Evolutionary conservation across 1,139 yeast genomes (phyloP).

Genomic region (Blastobotrys arbuscula): DNA sequence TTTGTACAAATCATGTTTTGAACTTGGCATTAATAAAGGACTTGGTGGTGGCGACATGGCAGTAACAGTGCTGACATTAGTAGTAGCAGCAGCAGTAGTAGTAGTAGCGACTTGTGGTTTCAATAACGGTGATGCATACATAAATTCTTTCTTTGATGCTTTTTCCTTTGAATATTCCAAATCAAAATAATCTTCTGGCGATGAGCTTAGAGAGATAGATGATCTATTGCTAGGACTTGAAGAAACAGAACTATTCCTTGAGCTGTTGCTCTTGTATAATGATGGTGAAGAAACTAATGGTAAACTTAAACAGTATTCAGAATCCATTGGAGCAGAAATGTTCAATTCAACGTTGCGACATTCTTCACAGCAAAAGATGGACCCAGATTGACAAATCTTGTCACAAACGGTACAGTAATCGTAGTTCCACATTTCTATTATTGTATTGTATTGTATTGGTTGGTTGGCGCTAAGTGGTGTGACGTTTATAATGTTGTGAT

Average conservation of each 20-base stretch:
- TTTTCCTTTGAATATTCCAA: constrained; percentile 2
- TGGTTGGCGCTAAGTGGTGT: not conserved
- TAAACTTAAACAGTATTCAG: not conserved
- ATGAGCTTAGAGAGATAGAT: not conserved
- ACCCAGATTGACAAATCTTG: constrained; percentile 37
- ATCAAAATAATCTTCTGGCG: constrained; percentile 4
- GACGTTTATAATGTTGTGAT: not conserved
- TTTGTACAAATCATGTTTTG: not conserved
- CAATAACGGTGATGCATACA: constrained; percentile 29
- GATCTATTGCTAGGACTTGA: constrained; percentile 17
- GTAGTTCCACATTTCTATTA: constrained; percentile 35
- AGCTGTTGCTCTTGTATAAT: not conserved
- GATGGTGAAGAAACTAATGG: not conserved
- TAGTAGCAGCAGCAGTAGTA: not conserved
- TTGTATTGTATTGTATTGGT: constrained; percentile 12
- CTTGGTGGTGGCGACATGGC: constrained; percentile 21
- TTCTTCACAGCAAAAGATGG: constrained; percentile 38
- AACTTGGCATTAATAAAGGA: constrained; percentile 21
- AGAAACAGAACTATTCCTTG: constrained; percentile 16
- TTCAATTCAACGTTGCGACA: constrained; percentile 26
- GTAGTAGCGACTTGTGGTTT: constrained; percentile 15
- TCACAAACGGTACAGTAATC: constrained; percentile 43
- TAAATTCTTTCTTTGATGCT: constrained; percentile 18
- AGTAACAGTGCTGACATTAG: not conserved
- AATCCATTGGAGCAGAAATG: constrained; percentile 7